These are phyloP conservation scores for Exserohilum rostratum DNA, from an alignment of 2,329 filamentous ascomycete genomes.

Conservation along the genomic window DNA sequence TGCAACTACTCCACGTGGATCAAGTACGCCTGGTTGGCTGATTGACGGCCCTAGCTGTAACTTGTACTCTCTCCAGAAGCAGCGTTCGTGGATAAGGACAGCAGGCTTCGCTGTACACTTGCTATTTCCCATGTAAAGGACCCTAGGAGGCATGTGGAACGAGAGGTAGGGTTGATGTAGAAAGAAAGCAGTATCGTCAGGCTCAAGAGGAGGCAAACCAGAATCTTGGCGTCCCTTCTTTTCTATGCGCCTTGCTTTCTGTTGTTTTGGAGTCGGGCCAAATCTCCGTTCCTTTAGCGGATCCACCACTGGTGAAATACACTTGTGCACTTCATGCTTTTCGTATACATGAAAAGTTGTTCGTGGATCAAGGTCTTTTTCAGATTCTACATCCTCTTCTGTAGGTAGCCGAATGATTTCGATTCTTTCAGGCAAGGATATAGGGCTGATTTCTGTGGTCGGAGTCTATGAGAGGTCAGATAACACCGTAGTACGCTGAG, in stretches of 20 bases:
- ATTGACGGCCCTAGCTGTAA: constrained; percentile 37
- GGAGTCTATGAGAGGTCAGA: neutral
- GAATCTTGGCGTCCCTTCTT: constrained; percentile 16
- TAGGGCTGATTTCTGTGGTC: neutral
- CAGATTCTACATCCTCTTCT: neutral
- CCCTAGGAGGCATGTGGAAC: constrained; percentile 38
- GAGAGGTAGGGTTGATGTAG: constrained; percentile 38
- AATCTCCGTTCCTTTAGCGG: neutral
- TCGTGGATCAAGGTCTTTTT: neutral
- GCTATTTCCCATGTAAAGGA: constrained; percentile 30
- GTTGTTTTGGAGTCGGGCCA: constrained; percentile 13
- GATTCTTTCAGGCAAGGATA: neutral
- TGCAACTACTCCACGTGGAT: constrained; percentile 38
- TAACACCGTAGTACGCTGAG: neutral
- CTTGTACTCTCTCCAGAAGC: constrained; percentile 39
- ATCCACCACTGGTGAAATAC: neutral
- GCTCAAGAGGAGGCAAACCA: constrained; percentile 1
- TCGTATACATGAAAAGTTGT: constrained; percentile 6
- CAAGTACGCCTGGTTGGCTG: constrained; percentile 28
- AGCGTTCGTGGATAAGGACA: constrained; percentile 33
- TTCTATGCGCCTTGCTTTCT: constrained; percentile 14
- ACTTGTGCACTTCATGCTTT: neutral
- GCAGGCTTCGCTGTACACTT: constrained; percentile 19
- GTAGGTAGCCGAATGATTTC: neutral
- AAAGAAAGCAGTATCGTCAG: constrained; percentile 29